Percentiles rank a stretch among this genome's conserved stretches.
Conservation (phyloP, 495 filamentous ascomycete species). For the Penicillium pulvis region DNA sequence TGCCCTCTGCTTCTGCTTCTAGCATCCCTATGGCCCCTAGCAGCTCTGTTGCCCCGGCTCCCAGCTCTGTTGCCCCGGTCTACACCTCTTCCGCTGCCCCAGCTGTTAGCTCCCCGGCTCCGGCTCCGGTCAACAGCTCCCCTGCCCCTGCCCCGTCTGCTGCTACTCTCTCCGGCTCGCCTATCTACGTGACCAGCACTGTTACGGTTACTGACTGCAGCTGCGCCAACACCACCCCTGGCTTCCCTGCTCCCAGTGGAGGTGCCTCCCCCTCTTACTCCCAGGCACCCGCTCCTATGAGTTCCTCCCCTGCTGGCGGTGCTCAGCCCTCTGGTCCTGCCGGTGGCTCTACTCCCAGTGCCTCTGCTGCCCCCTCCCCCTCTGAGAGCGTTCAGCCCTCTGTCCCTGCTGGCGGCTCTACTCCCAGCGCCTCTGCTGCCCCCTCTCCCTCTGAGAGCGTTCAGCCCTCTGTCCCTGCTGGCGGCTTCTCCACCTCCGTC, state of each 20-base stretch:
- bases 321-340: slow-evolving; percentile 7
- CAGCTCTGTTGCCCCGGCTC: slow-evolving; percentile 2
- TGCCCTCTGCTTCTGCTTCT: not conserved
- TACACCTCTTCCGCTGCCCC: slow-evolving; percentile 3
- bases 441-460: not conserved
- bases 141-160: slow-evolving; percentile 11
- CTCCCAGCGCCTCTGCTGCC: not conserved
- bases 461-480: slow-evolving; percentile 10
- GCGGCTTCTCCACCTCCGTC: too few relatives aligned
- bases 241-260: slow-evolving; percentile 12
- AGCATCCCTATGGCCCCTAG: not conserved
- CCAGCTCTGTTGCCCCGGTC: not conserved
- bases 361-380: not conserved
- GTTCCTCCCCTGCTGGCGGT: not conserved
- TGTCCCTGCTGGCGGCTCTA: slow-evolving; percentile 3
- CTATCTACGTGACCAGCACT: slow-evolving; percentile 23
- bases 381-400: slow-evolving; percentile 5
- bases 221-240: slow-evolving; percentile 17
- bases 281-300: not conserved
- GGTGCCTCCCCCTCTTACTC: not conserved
- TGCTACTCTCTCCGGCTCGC: slow-evolving; percentile 16
- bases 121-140: slow-evolving; percentile 2
- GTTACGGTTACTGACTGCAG: slow-evolving; percentile 29
- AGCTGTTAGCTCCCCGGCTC: slow-evolving; percentile 2
- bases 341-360: not conserved